A percentile compares a stretch with the other conserved stretches of the same genome.
phyloP scores from a whole-genome alignment of 805 yeast genomes.

The Wickerhamomyces strasburgensis region DNA sequence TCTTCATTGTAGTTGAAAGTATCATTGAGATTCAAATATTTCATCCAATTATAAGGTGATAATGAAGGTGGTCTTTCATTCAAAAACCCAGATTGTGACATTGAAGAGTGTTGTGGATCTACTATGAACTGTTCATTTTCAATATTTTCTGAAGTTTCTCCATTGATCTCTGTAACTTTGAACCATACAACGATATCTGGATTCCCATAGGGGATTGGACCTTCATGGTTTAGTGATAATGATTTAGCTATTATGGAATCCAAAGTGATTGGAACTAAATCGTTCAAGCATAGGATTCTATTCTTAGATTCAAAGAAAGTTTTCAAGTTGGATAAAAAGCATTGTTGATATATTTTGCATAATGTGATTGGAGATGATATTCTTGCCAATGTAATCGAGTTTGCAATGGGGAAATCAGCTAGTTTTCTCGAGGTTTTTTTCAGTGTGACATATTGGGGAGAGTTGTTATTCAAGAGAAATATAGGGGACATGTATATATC shows the following conservation, averaged over 20 bases:
- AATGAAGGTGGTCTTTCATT: conserved; percentile 31
- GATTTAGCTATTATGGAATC: conserved; percentile 64
- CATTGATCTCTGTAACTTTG: conserved; percentile 49
- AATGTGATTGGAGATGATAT: conserved; percentile 66
- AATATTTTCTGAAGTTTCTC: conserved; percentile 24
- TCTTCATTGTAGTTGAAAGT: conserved; percentile 32
- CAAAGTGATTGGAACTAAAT: conserved; percentile 70
- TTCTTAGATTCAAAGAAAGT: conserved; percentile 50
- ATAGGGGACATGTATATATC: conserved; percentile 60
- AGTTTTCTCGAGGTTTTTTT: conserved; percentile 17
- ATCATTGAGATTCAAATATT: conserved; percentile 41
- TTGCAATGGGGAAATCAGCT: conserved; percentile 42
- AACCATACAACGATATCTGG: conserved; percentile 86
- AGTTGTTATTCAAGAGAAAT: conserved; percentile 43
- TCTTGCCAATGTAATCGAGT: conserved; percentile 59
- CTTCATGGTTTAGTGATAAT: conserved; percentile 11
- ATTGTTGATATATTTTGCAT: conserved; percentile 58
- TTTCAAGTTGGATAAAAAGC: conserved; percentile 55
- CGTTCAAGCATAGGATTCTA: conserved; percentile 60
- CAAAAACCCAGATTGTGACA: conserved; percentile 60
- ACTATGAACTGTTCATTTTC: conserved; percentile 44
- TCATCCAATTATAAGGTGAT: conserved; percentile 34
- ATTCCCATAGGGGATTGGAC: conserved; percentile 45
- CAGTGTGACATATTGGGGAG: conserved; percentile 25
- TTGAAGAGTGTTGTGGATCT: conserved; percentile 62